These are phyloP conservation scores for Termitomyces sp. DNA, from an alignment of 768 basidiomycete species.

Conservation along the genomic window DNA sequence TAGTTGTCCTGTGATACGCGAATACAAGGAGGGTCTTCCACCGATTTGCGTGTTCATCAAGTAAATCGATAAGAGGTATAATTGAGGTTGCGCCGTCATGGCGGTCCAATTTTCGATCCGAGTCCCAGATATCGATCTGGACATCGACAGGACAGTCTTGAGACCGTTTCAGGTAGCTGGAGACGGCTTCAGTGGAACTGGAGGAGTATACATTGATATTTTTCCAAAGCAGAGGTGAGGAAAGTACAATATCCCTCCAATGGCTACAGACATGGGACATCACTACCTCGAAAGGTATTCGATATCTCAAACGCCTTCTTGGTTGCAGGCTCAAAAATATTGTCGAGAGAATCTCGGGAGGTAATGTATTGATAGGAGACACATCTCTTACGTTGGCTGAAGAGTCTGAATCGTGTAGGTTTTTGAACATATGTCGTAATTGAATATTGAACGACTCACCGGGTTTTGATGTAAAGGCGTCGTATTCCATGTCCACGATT, in stretches of 20 bases:
- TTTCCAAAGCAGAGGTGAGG: constrained; percentile 36
- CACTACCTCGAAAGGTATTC: constrained; percentile 31
- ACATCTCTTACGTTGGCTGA: neutral
- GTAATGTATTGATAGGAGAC: constrained; percentile 17
- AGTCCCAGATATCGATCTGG: constrained; percentile 26
- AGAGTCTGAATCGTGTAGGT: neutral
- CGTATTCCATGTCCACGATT: neutral
- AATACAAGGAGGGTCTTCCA: constrained; percentile 25
- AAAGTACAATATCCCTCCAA: constrained; percentile 36
- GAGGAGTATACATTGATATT: constrained; percentile 28
- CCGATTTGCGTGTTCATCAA: constrained; percentile 18
- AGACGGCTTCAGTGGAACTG: constrained; percentile 19
- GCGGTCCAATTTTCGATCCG: constrained; percentile 16
- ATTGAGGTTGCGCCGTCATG: constrained; percentile 4
- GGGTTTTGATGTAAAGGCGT: neutral
- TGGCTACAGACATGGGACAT: constrained; percentile 38
- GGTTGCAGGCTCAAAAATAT: constrained; percentile 24
- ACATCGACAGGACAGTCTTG: constrained; percentile 24
- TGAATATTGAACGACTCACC: neutral
- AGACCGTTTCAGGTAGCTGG: constrained; percentile 28
- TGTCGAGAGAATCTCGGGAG: constrained; percentile 27
- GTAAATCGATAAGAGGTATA: constrained; percentile 15
- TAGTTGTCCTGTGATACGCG: constrained; percentile 20
- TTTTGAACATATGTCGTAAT: too few relatives aligned
- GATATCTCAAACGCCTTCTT: constrained; percentile 16